Base-by-base conservation (phyloP, 2,329 filamentous ascomycete species). In the Chalara sp. region DNA sequence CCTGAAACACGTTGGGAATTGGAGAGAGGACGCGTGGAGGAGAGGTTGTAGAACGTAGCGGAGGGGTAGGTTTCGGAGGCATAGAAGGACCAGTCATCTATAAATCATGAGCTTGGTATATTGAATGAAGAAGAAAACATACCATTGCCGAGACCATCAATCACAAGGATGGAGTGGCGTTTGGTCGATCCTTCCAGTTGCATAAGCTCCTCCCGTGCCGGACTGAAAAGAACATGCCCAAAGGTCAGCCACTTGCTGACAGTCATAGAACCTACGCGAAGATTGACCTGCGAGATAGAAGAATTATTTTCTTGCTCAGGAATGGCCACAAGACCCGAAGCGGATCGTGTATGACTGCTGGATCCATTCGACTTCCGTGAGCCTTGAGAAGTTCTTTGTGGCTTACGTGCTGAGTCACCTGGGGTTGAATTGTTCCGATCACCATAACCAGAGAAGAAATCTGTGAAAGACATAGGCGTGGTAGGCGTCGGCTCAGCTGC, bases 241-340 rank as follows among this genome's bases (percentile, higher is more conserved):
- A 92, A 92, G 0, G 86, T 89, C 29, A 93, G 78, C 88, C 87
- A 93, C 63, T 91, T 91, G 74, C 86, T 90, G 29, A 90, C 88
- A 53, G 88, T 90, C 73, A 93, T 83, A 2, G 87, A 89, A 5
- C 85, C 87, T 12, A 89, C 83, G 2, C 88, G 78, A 28, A 93
- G 76, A 61, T 90, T 89, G 54, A 89, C 85, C 64, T 86, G 84
- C 0, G 82, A 79, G 21, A 85, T 68, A 1, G 83, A 81, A 2
- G 83, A 82, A 53, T 77, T 80, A 56, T 82, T 78, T 13, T 79
- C 73, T 72, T 57, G 55, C 32, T 61, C 61, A 13, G 53, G 44
- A 5, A 59, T 60, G 12, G 56, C 33, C 5, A 52, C 39, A 6
- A 58, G 32, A 8, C 48, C 55, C 7, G 61, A 59, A 4, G 49